Base-by-base conservation (phyloP, 2,329 filamentous ascomycete species). In the Xenoacremonium recifei region DNA sequence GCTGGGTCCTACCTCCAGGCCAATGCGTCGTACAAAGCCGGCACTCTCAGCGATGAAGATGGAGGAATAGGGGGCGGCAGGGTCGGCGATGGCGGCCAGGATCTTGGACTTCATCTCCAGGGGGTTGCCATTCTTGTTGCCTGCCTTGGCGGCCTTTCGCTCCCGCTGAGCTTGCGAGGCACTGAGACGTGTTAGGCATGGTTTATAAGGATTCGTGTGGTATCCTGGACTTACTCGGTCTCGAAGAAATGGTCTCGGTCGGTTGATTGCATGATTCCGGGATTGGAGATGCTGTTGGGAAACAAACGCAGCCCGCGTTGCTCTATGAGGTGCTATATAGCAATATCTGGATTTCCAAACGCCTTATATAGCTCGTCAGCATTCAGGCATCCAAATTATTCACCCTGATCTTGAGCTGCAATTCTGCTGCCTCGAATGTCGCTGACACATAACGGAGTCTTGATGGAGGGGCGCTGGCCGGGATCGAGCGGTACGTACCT, bases 191-290 rank as follows among this genome's bases (percentile, higher is more conserved):
- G 30, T 35, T 55, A 16, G 49, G 47, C 11, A 21, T n/a, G 27
- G 10, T n/a, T 35, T 20, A 15, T 15, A 15, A 35, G 12, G 18
- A 17, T 30, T 12, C n/a, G 18, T 19, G 6, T 35, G 21, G 27
- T 12, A 38, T 32, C 37, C 25, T 19, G 25, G 31, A 64, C 83
- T 67, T 70, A 93, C 89, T 91, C 87, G 21, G 90, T 95, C 67
- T 96, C 88, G 62, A 97, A 97, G 72, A 95, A 97, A 61, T 93
- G 82, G 21, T 86, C 84, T 38, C 84, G 77, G 59, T 95, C 80
- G 37, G 79, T 77, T 20, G 87, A 86, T 49, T 81, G 77, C 64
- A 87, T 85, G 73, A n/a, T n/a, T n/a, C n/a, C n/a, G n/a, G n/a
- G n/a, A n/a, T n/a, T n/a, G n/a, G n/a, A n/a, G n/a, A n/a, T n/a